phyloP scores from a whole-genome alignment of 2,329 filamentous ascomycete genomes.

The Mycosphaerella sp. region DNA sequence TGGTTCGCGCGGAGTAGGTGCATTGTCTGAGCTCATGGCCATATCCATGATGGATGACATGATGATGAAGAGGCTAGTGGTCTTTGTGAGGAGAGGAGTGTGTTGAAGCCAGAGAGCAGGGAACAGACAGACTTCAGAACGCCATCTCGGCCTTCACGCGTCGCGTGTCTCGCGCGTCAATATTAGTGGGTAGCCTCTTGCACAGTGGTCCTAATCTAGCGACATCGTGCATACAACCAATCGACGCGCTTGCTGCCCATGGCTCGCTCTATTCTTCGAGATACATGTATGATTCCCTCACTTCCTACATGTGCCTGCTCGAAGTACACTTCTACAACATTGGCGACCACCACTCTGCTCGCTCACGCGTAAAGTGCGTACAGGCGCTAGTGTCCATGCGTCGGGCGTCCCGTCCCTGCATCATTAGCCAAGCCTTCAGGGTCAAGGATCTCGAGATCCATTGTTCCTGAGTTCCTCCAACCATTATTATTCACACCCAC shows the following conservation, averaged over 20 bases:
- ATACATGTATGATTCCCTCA: too few relatives aligned
- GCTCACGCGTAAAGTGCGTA: conserved; percentile 5
- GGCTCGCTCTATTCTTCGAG: too few relatives aligned
- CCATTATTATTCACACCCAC: not conserved
- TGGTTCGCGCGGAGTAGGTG: conserved; percentile 32
- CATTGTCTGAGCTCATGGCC: conserved; percentile 44
- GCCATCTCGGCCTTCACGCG: not conserved
- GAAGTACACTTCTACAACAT: not conserved
- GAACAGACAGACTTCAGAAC: conserved; percentile 2
- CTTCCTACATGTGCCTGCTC: too few relatives aligned
- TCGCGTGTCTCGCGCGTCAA: conserved; percentile 2
- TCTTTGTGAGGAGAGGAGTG: not conserved
- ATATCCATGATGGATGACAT: conserved; percentile 52
- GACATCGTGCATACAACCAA: too few relatives aligned
- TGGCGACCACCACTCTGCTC: conserved; percentile 1
- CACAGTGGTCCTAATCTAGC: too few relatives aligned
- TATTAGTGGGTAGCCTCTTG: too few relatives aligned
- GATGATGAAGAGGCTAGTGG: not conserved
- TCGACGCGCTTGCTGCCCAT: too few relatives aligned
- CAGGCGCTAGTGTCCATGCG: not conserved
- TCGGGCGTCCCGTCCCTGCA: too few relatives aligned
- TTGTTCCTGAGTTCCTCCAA: not conserved
- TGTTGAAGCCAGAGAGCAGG: not conserved
- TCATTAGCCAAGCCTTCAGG: not conserved
- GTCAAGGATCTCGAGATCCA: conserved; percentile 9